Evolutionary conservation across 805 yeast genomes (phyloP), one percentile per base, ranked within the genome.

Genomic region (Wickerhamiella siamensis): DNA sequence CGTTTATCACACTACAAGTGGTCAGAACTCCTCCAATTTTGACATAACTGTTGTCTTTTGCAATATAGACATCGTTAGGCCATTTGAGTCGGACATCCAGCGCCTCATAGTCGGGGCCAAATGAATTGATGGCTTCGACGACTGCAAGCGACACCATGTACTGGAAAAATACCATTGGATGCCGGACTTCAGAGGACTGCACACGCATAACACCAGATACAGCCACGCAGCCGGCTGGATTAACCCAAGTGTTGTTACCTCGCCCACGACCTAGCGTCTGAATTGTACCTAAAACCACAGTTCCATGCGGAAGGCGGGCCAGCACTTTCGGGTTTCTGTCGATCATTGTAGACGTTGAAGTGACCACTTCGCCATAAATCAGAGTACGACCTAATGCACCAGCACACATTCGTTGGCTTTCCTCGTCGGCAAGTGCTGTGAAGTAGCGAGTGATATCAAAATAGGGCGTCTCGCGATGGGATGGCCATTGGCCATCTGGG

Each of bases 201-300:
- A 86, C 61, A 39, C 76, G 71, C 45, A 83, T 58, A 9, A 83
- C 72, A 1, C 76, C 70, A 0, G 95, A 83, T 5, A 77, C 72
- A 0, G 97, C 94, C 59, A 84, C 62, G 1, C 86, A 93, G 9
- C 99, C 99, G 19, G 72, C 69, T 3, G 99, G 99, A 50, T 83
- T 87, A 19, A 91, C 79, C 98, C 98, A 91, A 2, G 76, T 77
- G 50, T 91, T 91, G 1, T 91, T 93, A 14, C 96, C 94, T 43
- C 99, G 73, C 2, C 99, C 99, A 38, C 88, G 69, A 1, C 98
- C 99, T 0, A 84, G 72, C 1, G 83, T 78, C 59, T 91, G 99
- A 3, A 80, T 73, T 1, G 87, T 77, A 0, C 94, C 95, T 3
- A 77, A 69, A 9, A 78, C 65, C 9, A 77, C 70, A 15, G 63